Conservation (phyloP, 768 basidiomycete genomes). For the Pleurotus cornucopiae region DNA sequence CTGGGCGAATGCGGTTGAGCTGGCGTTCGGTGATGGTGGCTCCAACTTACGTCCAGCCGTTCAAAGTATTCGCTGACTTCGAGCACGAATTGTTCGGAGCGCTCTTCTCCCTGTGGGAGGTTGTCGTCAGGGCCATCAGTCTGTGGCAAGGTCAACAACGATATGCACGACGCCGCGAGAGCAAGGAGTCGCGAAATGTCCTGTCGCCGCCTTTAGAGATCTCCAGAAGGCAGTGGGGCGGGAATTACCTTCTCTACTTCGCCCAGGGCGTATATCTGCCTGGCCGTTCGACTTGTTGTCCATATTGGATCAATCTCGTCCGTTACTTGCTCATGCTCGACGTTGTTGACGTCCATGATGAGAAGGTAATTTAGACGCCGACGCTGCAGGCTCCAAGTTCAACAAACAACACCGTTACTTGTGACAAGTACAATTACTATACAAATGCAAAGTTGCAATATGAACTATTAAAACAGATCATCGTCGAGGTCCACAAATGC, state of each 20-base stretch:
- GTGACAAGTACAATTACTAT: no score
- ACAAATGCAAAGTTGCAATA: no score
- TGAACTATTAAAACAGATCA: not conserved
- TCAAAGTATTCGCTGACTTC: conserved; percentile 87
- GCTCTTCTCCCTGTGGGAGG: conserved; percentile 76
- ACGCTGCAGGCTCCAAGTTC: no score
- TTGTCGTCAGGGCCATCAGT: conserved; percentile 65
- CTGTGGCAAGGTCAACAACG: conserved; percentile 78
- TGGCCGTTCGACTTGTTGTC: conserved; percentile 75
- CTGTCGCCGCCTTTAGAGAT: conserved; percentile 28
- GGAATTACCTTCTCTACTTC: conserved; percentile 70
- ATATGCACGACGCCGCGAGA: conserved; percentile 74
- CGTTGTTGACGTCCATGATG: conserved; percentile 20
- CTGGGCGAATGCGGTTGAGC: conserved; percentile 28
- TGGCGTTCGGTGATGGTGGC: not conserved
- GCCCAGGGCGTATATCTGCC: conserved; percentile 76
- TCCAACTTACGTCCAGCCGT: conserved; percentile 59
- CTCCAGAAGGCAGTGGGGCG: no score
- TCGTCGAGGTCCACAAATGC: not conserved
- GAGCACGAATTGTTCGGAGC: conserved; percentile 80
- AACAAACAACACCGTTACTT: no score
- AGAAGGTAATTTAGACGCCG: no score
- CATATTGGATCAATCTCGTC: conserved; percentile 74
- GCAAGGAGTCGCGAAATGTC: conserved; percentile 75
- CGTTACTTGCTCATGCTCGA: conserved; percentile 28